Evolutionary conservation across 495 filamentous ascomycete species (phyloP).

Genomic region (Xylaria nigripes): DNA sequence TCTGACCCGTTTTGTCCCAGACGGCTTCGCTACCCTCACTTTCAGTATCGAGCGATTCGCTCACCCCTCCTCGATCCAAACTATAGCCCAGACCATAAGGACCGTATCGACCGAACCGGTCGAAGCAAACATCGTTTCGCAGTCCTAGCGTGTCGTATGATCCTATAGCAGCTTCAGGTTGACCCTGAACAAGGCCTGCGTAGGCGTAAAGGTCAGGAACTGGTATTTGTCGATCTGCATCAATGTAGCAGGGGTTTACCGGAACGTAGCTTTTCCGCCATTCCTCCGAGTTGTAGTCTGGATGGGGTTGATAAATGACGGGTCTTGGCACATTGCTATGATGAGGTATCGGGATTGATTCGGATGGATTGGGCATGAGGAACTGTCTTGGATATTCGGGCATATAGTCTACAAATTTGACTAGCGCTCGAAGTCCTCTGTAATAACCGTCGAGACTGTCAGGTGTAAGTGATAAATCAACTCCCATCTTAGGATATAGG

Average conservation of each 20-base stretch:
- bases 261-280: slow-evolving; percentile 53
- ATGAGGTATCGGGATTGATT: slow-evolving; percentile 22
- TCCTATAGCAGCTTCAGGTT: slow-evolving; percentile 74
- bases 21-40: slow-evolving; percentile 59
- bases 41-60: slow-evolving; percentile 69
- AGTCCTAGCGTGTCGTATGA: slow-evolving; percentile 71
- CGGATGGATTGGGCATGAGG: slow-evolving; percentile 27
- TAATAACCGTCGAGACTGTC: slow-evolving; percentile 63
- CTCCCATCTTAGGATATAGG: neutral
- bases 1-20: slow-evolving; percentile 59
- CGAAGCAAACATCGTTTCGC: slow-evolving; percentile 83
- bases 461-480: slow-evolving; percentile 6
- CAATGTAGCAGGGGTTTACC: slow-evolving; percentile 68
- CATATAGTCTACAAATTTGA: slow-evolving; percentile 51
- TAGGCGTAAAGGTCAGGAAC: slow-evolving; percentile 63
- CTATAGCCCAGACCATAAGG: slow-evolving; percentile 86
- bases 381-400: slow-evolving; percentile 62
- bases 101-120: slow-evolving; percentile 81
- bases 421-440: slow-evolving; percentile 63
- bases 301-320: slow-evolving; percentile 58
- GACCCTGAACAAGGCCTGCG: slow-evolving; percentile 62
- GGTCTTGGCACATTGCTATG: slow-evolving; percentile 43
- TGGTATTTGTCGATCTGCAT: slow-evolving; percentile 49
- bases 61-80: slow-evolving; percentile 63
- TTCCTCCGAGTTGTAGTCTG: slow-evolving; percentile 51